Conservation (phyloP, 1,284 basidiomycete genomes). For the Ceratobasidium sp. region DNA sequence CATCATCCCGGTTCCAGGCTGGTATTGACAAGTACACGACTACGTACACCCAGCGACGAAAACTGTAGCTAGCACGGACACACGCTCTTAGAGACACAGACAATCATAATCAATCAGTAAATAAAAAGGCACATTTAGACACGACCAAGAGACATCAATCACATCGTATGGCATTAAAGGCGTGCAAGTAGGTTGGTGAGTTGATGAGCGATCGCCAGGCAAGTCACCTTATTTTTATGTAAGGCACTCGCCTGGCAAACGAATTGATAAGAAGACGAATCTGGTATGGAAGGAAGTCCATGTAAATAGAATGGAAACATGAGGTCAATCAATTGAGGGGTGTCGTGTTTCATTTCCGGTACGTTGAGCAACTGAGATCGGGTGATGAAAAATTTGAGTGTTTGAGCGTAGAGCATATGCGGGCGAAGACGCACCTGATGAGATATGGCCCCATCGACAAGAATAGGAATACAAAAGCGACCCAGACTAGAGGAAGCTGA, state of each 20-base stretch:
- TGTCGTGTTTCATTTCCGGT: slow-evolving; percentile 40
- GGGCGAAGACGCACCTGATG: slow-evolving; percentile 45
- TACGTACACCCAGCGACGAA: slow-evolving; percentile 36
- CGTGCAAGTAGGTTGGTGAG: slow-evolving; percentile 31
- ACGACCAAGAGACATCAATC: slow-evolving; percentile 16
- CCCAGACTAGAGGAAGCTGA: slow-evolving; percentile 47
- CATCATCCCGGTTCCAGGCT: slow-evolving; percentile 24
- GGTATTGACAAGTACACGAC: slow-evolving; percentile 37
- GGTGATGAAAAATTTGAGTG: slow-evolving; percentile 3
- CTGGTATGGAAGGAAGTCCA: slow-evolving; percentile 22
- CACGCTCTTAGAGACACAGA: slow-evolving; percentile 19
- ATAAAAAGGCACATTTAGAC: slow-evolving; percentile 31
- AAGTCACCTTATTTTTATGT: slow-evolving; percentile 40
- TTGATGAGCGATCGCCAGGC: slow-evolving; percentile 5
- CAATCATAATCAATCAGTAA: slow-evolving; percentile 23
- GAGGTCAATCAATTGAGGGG: slow-evolving; percentile 32
- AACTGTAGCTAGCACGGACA: slow-evolving; percentile 24
- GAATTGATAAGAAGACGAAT: slow-evolving; percentile 31
- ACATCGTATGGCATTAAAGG: slow-evolving; percentile 32
- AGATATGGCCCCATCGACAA: slow-evolving; percentile 48
- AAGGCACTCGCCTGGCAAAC: slow-evolving; percentile 4
- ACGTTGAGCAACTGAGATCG: slow-evolving; percentile 43
- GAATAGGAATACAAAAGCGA: slow-evolving; percentile 47
- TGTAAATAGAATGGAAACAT: slow-evolving; percentile 32
- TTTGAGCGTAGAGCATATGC: not conserved